A percentile compares a stretch with the other conserved stretches of the same genome.
Evolutionary conservation across 108 stramenopile species (phyloP).

Genomic region (Cyclotella kingstonii): DNA sequence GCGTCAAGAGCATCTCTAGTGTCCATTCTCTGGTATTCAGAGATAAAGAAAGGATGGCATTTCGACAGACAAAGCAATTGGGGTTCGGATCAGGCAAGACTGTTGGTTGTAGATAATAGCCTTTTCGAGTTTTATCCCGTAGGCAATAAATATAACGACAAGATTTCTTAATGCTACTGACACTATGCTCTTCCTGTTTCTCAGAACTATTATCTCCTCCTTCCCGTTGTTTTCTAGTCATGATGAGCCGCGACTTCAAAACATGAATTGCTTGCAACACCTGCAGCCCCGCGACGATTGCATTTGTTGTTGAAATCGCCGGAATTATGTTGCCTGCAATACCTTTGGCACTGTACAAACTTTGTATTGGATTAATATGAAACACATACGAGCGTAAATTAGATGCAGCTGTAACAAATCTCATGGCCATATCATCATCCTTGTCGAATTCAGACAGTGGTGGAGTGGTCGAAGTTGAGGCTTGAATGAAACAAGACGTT

Average conservation of each 20-base stretch:
- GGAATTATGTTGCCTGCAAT: conserved; percentile 99
- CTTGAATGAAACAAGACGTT: conserved; percentile 44
- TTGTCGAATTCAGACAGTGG: conserved; percentile 86
- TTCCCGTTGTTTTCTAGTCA: no score
- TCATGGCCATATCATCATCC: conserved; percentile 92
- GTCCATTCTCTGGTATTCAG: conserved; percentile 79
- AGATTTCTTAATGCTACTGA: conserved; percentile 35
- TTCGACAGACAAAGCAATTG: conserved; percentile 92
- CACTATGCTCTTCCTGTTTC: neutral
- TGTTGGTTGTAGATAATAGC: conserved; percentile 74
- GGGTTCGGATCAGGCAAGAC: conserved; percentile 75
- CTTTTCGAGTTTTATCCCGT: conserved; percentile 74
- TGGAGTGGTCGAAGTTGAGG: conserved; percentile 35
- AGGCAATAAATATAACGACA: conserved; percentile 77
- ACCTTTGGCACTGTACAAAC: conserved; percentile 91
- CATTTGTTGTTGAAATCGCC: conserved; percentile 99
- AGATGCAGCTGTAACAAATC: conserved; percentile 92
- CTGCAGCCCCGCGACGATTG: conserved; percentile 94
- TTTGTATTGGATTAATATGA: conserved; percentile 82
- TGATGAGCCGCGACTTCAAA: no score
- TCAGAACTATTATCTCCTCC: no score
- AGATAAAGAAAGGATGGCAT: conserved; percentile 62
- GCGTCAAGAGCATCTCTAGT: conserved; percentile 56
- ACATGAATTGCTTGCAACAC: conserved; percentile 77
- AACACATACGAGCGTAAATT: conserved; percentile 91